Percentiles rank a stretch among this genome's conserved stretches.
Conservation (phyloP, 2,329 filamentous ascomycete species). For the Alternaria triticimaculans region DNA sequence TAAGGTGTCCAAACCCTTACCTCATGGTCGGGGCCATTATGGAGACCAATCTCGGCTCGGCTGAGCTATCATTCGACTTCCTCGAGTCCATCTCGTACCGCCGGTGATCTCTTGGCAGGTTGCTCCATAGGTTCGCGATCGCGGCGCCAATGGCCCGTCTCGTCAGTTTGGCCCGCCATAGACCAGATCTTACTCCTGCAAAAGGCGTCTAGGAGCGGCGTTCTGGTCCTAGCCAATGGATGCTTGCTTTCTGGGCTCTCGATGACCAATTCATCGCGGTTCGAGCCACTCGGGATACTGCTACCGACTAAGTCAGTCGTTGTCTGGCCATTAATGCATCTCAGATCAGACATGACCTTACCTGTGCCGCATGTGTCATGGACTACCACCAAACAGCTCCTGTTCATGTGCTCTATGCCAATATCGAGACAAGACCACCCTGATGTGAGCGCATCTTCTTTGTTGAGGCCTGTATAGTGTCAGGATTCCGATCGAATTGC, state of each 20-base stretch:
- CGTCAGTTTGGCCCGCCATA: not conserved
- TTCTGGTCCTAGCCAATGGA: not conserved
- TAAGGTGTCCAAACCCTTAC: not conserved
- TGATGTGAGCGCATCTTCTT: not conserved
- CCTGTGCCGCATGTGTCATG: not conserved
- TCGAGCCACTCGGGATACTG: not conserved
- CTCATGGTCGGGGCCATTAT: not conserved
- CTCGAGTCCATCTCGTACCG: not conserved
- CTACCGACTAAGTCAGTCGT: not conserved
- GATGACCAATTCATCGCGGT: not conserved
- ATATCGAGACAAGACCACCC: not conserved
- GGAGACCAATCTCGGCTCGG: not conserved
- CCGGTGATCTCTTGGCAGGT: not conserved
- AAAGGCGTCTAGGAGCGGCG: not conserved
- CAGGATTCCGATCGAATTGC: not conserved
- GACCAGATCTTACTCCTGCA: not conserved
- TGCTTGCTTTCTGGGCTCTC: not conserved
- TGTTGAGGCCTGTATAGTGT: not conserved
- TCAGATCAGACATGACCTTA: not conserved
- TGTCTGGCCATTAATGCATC: not conserved
- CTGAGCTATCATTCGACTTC: not conserved
- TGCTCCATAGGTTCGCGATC: not conserved
- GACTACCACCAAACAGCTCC: not conserved
- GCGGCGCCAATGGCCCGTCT: not conserved
- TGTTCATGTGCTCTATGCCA: not conserved